Conservation (phyloP, 768 basidiomycete genomes). For the Rossbeevera mucosa region DNA sequence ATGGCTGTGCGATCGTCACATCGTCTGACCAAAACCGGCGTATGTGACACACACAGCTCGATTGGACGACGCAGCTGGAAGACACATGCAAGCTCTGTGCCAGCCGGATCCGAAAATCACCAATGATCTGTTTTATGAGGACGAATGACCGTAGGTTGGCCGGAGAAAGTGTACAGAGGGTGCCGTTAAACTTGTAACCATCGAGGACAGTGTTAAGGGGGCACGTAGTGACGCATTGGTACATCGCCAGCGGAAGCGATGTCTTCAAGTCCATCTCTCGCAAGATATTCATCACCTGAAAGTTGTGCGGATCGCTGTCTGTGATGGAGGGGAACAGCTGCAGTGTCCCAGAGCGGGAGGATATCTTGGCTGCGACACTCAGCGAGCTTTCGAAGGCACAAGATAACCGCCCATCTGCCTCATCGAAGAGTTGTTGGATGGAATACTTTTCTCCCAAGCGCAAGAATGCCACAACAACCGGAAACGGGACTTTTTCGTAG, state of each 20-base stretch:
- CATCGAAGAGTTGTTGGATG: conserved; percentile 8
- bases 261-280: conserved; percentile 3
- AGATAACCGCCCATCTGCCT: conserved; percentile 9
- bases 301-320: conserved; percentile 11
- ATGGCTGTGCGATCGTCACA: background rate
- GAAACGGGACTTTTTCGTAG: conserved; percentile 5
- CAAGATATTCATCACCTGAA: conserved; percentile 18
- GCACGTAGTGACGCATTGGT: conserved; percentile 5
- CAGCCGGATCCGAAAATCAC: background rate
- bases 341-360: background rate
- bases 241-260: conserved; percentile 11
- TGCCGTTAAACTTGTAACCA: conserved; percentile 7
- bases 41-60: conserved; percentile 1
- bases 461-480: conserved; percentile 9
- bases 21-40: conserved; percentile 10
- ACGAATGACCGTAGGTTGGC: conserved; percentile 9
- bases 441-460: conserved; percentile 23
- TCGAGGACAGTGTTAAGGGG: conserved; percentile 6
- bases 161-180: background rate
- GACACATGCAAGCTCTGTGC: conserved; percentile 1
- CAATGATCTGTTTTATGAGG: conserved; percentile 7
- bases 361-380: background rate
- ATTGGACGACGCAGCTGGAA: background rate
- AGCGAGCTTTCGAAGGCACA: conserved; percentile 1
- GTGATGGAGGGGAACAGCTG: background rate